These are phyloP conservation scores for Hypomontagnella monticulosa DNA, from an alignment of 495 filamentous ascomycete species.

Conservation along the genomic window DNA sequence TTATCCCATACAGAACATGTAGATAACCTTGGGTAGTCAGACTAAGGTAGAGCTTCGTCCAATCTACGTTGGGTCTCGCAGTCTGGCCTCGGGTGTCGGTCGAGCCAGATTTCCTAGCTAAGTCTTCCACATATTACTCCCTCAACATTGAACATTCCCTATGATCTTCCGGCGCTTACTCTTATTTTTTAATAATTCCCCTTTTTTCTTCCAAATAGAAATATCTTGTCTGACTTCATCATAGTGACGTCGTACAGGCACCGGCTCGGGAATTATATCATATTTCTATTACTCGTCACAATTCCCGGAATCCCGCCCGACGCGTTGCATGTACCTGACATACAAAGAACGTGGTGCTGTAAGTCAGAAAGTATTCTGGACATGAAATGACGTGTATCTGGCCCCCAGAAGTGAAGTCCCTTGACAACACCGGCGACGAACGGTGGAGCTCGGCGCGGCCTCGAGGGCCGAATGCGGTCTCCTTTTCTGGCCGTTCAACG, in stretches of 20 bases:
- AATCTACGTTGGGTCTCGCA: not conserved
- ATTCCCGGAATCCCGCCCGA: conserved; percentile 32
- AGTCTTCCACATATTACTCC: not conserved
- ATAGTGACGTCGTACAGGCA: not conserved
- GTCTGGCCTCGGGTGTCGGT: conserved; percentile 21
- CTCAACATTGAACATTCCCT: not conserved
- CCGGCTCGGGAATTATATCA: conserved; percentile 20
- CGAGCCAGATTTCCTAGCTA: not conserved
- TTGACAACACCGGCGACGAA: conserved; percentile 31
- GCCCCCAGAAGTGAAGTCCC: conserved; percentile 15
- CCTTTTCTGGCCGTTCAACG: conserved; percentile 38
- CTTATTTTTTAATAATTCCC: not conserved
- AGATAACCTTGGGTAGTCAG: conserved; percentile 16
- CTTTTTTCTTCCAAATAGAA: not conserved
- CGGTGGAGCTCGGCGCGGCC: conserved; percentile 41
- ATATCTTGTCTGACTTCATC: conserved; percentile 9
- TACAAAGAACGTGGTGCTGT: conserved; percentile 42
- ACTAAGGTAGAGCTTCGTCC: conserved; percentile 7
- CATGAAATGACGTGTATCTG: conserved; percentile 35
- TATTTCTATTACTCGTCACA: conserved; percentile 29
- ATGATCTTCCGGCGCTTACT: not conserved
- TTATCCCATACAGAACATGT: conserved; percentile 18
- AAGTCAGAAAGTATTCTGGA: conserved; percentile 34
- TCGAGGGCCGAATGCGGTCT: conserved; percentile 42
- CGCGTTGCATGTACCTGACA: conserved; percentile 45